Base-by-base conservation (phyloP, 805 yeast genomes). In the Yamadazyma takamatsuzukensis region DNA sequence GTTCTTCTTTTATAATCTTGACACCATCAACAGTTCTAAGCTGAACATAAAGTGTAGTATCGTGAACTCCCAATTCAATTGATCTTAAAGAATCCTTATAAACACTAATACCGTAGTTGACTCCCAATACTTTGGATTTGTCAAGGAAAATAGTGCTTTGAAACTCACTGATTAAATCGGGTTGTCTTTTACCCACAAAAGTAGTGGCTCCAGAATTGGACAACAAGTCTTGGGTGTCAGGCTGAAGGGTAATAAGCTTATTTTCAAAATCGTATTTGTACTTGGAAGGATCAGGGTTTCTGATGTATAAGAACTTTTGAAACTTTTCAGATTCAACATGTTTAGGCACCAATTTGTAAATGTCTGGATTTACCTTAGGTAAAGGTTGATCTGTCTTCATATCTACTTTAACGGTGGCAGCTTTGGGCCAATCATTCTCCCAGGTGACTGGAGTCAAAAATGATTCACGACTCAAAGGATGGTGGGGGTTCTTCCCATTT, bases 341-440 rank as follows among this genome's bases (percentile, higher is more conserved):
- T 21, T 27, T 25, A 3, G 35, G 35, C 7, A 16, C 23, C 28
- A 21, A 15, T 12, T 18, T 25, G 11, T 9, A 4, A 18, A 25
- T 31, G 6, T 21, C 18, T 3, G 15, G 21, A 11, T 25, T 18
- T 12, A 12, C 22, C 13, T 16, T 17, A 6, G 35, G 35, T 22
- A 32, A 21, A 14, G 15, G 21, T 5, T 23, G 15, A 22, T 21
- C 30, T 10, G 15, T 18, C 6, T 26, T 27, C 35, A 32, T 32
- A 15, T 32, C 24, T 9, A 32, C 27, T 13, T 27, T 32, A 17
- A 32, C 24, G 11, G 30, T 27, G 17, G 26, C 26, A 27, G 30
- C 35, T 17, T 27, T 32, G 15, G 35, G 35, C 35, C 35, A 32
- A 10, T 27, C 30, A 19, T 32, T 23, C 18, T 26, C 18, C 35